phyloP scores from a whole-genome alignment of 805 yeast genomes.

The Yamadazyma endophytica region DNA sequence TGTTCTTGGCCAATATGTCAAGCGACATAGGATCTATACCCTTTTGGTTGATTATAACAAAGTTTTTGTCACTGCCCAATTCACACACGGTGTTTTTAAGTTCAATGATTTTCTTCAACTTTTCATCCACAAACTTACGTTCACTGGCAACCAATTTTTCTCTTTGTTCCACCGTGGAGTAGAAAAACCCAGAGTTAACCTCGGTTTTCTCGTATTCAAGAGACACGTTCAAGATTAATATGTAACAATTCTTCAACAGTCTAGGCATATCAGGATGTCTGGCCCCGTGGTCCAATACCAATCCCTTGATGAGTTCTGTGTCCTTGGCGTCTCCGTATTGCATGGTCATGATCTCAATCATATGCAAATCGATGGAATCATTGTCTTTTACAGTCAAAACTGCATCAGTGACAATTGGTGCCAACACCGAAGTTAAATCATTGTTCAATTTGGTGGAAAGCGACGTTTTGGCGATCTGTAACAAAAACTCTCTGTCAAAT shows the following conservation, averaged over 20 bases:
- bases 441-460: conserved; percentile 79
- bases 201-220: conserved; percentile 97
- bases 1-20: conserved; percentile 88
- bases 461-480: conserved; percentile 90
- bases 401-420: conserved; percentile 96
- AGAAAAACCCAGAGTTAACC: conserved; percentile 93
- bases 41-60: conserved; percentile 94
- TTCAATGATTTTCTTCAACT: conserved; percentile 84
- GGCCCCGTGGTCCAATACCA: conserved; percentile 96
- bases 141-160: conserved; percentile 92
- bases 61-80: conserved; percentile 64
- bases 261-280: conserved; percentile 99
- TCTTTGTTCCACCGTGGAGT: conserved; percentile 92
- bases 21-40: conserved; percentile 98
- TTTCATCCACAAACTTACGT: conserved; percentile 91
- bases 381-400: conserved; percentile 69
- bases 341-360: conserved; percentile 98
- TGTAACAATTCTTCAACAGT: conserved; percentile 73
- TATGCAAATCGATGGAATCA: conserved; percentile 74
- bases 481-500: conserved; percentile 80
- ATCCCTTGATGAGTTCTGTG: conserved; percentile 78
- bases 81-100: conserved; percentile 91
- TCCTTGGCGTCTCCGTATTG: conserved; percentile 86
- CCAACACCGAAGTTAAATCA: conserved; percentile 72
- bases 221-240: conserved; percentile 87